These are phyloP conservation scores for Xylaria hypoxylon DNA, from an alignment of 2,329 filamentous ascomycete genomes.

Conservation along the genomic window DNA sequence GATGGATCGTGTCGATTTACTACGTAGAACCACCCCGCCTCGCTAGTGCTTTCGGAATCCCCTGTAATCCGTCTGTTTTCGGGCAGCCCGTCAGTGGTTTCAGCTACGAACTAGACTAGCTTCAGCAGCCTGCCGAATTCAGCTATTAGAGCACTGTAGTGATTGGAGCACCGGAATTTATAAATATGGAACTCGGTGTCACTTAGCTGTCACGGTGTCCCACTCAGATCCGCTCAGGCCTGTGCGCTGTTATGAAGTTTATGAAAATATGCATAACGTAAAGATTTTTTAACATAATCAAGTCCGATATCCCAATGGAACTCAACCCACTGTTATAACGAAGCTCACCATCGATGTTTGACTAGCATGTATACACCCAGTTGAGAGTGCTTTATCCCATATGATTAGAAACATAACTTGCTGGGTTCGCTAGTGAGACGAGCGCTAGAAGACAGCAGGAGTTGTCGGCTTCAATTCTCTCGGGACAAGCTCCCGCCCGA, in stretches of 20 bases:
- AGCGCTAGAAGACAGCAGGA: background rate
- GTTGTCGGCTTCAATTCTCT: background rate
- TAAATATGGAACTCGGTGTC: background rate
- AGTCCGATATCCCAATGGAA: background rate
- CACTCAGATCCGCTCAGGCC: background rate
- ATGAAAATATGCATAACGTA: background rate
- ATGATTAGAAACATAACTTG: background rate
- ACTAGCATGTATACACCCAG: background rate
- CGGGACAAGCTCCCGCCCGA: background rate
- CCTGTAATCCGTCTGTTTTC: conserved; percentile 2
- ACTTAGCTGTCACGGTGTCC: background rate
- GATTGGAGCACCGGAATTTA: background rate
- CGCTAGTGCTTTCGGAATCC: background rate
- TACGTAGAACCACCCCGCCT: conserved; percentile 23
- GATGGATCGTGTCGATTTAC: conserved; percentile 8
- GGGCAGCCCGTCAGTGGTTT: background rate
- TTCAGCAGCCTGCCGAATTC: no score
- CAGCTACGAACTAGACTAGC: no score
- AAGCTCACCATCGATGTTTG: background rate
- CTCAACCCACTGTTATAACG: background rate
- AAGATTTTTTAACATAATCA: background rate
- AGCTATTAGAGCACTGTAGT: no score
- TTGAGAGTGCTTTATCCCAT: background rate
- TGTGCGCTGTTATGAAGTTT: background rate
- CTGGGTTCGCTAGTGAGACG: background rate